These are phyloP conservation scores for Forsythia viridissima DNA, from an alignment of 257 asterid species.

Conservation along the genomic window DNA sequence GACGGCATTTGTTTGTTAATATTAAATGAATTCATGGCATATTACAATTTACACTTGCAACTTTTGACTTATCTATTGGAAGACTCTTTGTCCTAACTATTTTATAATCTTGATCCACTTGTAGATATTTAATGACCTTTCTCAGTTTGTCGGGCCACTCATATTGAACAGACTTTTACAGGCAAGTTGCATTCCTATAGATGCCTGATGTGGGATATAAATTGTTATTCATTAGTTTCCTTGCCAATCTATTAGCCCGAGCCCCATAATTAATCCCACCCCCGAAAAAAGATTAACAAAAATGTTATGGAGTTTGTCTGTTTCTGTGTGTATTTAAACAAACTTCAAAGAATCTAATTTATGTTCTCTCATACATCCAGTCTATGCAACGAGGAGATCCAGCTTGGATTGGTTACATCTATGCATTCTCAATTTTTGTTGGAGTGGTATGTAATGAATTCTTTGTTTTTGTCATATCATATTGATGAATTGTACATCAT, in stretches of 20 bases:
- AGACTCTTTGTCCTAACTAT: conserved; percentile 27
- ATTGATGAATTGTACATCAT: conserved; percentile 9
- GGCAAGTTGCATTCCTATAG: conserved; percentile 46
- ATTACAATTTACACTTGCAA: conserved; percentile 2
- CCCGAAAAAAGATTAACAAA: background rate
- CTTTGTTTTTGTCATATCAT: conserved; percentile 18
- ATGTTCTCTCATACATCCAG: conserved; percentile 40
- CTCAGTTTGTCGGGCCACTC: conserved; percentile 92
- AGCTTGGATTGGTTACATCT: conserved; percentile 95
- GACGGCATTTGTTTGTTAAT: background rate
- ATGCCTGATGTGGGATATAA: background rate
- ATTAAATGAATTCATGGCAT: background rate
- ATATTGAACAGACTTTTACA: conserved; percentile 71
- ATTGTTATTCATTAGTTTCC: conserved; percentile 6
- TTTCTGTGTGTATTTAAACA: background rate
- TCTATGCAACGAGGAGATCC: conserved; percentile 98
- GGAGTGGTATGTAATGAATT: conserved; percentile 82
- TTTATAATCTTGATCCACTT: conserved; percentile 31
- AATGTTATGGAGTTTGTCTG: background rate
- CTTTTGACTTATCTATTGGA: conserved; percentile 14
- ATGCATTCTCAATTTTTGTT: conserved; percentile 79
- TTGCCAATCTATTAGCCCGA: conserved; percentile 4
- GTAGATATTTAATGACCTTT: conserved; percentile 81
- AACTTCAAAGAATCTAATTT: conserved; percentile 19
- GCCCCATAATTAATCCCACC: conserved; percentile 4